Percentiles rank a stretch among this genome's conserved stretches.
These are phyloP conservation scores for Cyberlindnera bimundalis DNA, from an alignment of 805 yeast species.

Conservation along the genomic window DNA sequence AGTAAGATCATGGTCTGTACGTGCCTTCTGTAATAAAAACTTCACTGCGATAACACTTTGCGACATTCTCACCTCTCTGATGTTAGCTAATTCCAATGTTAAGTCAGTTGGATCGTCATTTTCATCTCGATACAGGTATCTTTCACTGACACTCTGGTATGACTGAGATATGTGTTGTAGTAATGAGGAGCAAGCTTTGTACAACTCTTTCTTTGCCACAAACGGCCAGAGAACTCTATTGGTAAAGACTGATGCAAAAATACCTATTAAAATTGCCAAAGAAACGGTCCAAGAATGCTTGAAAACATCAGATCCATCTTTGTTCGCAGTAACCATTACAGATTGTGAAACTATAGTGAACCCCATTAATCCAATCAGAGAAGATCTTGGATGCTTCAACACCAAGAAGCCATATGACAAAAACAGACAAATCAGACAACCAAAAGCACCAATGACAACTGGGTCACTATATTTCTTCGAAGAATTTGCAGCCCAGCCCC, in stretches of 20 bases:
- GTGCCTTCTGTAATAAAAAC: conserved; percentile 34
- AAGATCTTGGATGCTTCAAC: conserved; percentile 40
- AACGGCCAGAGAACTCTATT: conserved; percentile 50
- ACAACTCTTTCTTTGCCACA: conserved; percentile 40
- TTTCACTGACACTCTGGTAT: conserved; percentile 44
- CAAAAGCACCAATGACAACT: conserved; percentile 39
- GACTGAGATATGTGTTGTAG: conserved; percentile 42
- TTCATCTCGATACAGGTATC: conserved; percentile 45
- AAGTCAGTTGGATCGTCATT: conserved; percentile 45
- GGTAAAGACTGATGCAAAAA: conserved; percentile 34
- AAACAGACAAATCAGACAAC: conserved; percentile 33
- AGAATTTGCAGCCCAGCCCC: conserved; percentile 46
- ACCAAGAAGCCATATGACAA: conserved; percentile 34
- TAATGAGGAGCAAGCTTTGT: conserved; percentile 36
- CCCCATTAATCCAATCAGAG: conserved; percentile 37
- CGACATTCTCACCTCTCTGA: conserved; percentile 46
- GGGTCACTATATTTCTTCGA: conserved; percentile 36
- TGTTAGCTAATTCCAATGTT: conserved; percentile 40
- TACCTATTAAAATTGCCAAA: conserved; percentile 37
- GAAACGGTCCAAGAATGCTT: conserved; percentile 39
- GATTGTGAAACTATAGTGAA: conserved; percentile 40
- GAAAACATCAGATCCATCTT: conserved; percentile 31
- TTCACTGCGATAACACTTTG: conserved; percentile 40
- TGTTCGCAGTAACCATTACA: conserved; percentile 15
- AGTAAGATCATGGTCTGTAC: conserved; percentile 35